Evolutionary conservation across 2,329 filamentous ascomycete species (phyloP), one percentile per base, ranked within the genome.

Genomic region (Fusarium succisae): DNA sequence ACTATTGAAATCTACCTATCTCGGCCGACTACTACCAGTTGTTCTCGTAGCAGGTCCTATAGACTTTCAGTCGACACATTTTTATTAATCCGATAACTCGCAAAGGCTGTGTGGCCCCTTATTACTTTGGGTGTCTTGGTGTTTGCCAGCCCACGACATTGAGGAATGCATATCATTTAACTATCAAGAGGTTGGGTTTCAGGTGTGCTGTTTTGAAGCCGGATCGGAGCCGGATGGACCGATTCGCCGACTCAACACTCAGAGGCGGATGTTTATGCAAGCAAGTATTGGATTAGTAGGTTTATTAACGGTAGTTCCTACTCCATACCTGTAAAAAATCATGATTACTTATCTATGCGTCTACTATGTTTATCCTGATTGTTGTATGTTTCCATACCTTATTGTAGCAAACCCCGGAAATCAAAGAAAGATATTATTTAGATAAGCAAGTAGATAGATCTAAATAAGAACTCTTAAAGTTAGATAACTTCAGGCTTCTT

Each of bases 141-240:
- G 22, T 59, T 54, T 41, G 41, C 38, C 41, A 37, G 35, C 61
- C 38, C 30, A 54, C 32, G 59, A 54, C 22, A 45, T 10, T 38
- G 17, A 51, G 64, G 38, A 57, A 70, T 70, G 66, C 39, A 58
- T 15, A 68, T 57, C 63, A 65, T 59, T 30, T 60, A 55, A 41
- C 24, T 66, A 55, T 55, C 35, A 50, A 63, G 70, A 66, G 70
- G 70, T 41, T 73, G 70, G 70, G 37, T 45, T 57, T 60, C 48
- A 45, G 44, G 24, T 54, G 55, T 64, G 69, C 51, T 60, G 59
- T 73, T 73, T 61, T 64, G 35, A 59, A 68, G 63, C 70, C 56
- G 51, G 66, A 58, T 73, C 66, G 66, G 70, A 51, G 50, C 24
- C 58, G 39, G 47, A 22, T 56, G 11, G 32, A 28, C 70, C 65